phyloP scores from a whole-genome alignment of 441 rosid species.

The Erodium chrysanthum region DNA sequence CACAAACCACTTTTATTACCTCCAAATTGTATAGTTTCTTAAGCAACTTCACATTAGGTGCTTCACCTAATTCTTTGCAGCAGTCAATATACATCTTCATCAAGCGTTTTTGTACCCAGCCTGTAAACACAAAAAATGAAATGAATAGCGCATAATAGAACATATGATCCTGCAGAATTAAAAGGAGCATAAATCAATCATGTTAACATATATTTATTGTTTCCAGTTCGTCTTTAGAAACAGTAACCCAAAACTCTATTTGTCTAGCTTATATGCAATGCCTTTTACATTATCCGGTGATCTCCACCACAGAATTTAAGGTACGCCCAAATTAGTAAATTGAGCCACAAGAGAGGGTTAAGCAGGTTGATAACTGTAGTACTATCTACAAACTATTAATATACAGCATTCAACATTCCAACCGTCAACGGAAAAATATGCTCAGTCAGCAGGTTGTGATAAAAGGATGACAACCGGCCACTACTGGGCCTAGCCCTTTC shows the following conservation, averaged over 20 bases:
- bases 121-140: slow-evolving; percentile 30
- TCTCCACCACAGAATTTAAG: too few species aligned
- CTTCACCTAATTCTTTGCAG: slow-evolving; percentile 58
- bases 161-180: background rate
- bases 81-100: slow-evolving; percentile 74
- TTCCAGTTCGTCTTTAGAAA: too few species aligned
- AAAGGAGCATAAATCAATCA: too few species aligned
- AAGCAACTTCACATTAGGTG: slow-evolving; percentile 71
- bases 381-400: background rate
- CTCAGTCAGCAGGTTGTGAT: background rate
- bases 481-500: too few species aligned
- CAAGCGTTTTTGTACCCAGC: slow-evolving; percentile 90
- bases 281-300: too few species aligned
- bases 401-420: background rate
- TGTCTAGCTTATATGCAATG: too few species aligned
- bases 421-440: background rate
- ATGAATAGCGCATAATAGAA: background rate
- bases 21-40: slow-evolving; percentile 71
- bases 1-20: slow-evolving; percentile 34
- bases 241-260: too few species aligned
- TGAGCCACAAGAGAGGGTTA: too few species aligned
- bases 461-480: background rate
- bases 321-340: too few species aligned
- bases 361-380: background rate
- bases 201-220: too few species aligned